Percentiles rank a stretch among this genome's conserved stretches.
Conservation (phyloP, 306 rosid species). For the Alnus glutinosa region DNA sequence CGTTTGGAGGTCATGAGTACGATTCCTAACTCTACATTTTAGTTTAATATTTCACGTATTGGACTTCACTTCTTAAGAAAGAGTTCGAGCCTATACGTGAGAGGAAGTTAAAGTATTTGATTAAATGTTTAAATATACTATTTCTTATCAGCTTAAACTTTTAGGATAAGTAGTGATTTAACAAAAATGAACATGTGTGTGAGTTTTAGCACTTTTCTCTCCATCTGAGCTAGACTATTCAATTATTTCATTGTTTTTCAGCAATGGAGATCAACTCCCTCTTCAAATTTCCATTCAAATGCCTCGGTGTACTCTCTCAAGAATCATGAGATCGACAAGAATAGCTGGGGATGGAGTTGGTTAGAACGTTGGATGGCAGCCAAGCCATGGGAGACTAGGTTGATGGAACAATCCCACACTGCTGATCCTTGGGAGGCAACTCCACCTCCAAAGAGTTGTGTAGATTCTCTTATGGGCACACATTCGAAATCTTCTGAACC, state of each 20-base stretch:
- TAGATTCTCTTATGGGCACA: slow-evolving; percentile 42
- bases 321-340: slow-evolving; percentile 58
- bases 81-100: too few species aligned
- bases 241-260: slow-evolving; percentile 28
- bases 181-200: too few species aligned
- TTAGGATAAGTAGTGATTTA: too few species aligned
- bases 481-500: slow-evolving; percentile 50
- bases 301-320: slow-evolving; percentile 44
- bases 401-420: slow-evolving; percentile 72
- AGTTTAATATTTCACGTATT: too few species aligned
- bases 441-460: slow-evolving; percentile 60
- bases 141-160: too few species aligned
- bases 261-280: slow-evolving; percentile 75
- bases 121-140: too few species aligned
- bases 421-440: slow-evolving; percentile 51
- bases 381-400: slow-evolving; percentile 94
- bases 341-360: slow-evolving; percentile 96
- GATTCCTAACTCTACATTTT: too few species aligned
- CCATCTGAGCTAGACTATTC: neutral
- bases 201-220: neutral
- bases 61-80: too few species aligned
- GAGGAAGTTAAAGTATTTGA: too few species aligned
- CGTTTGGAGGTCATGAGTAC: too few species aligned
- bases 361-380: slow-evolving; percentile 99
- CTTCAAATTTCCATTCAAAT: slow-evolving; percentile 37